A percentile compares a stretch with the other conserved stretches of the same genome.
Evolutionary conservation across 768 basidiomycete species (phyloP).

Genomic region (Boletus speciosus): DNA sequence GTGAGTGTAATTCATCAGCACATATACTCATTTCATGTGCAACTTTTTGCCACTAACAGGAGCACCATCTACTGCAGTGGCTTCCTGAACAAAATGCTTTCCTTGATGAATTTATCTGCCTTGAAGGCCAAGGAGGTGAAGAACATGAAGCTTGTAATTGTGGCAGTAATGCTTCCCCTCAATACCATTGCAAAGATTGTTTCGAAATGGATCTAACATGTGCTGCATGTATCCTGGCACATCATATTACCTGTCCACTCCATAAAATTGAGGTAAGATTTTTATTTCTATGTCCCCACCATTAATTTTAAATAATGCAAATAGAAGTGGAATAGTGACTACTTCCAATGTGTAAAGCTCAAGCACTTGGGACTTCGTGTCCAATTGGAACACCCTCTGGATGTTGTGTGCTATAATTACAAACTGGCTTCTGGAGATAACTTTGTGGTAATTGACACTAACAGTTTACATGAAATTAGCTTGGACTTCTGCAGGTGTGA

Average conservation of each 20-base stretch:
- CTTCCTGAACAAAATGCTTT: not conserved
- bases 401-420: not conserved
- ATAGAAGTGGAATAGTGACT: slow-evolving; percentile 1
- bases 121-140: not conserved
- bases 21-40: too few relatives aligned
- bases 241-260: not conserved
- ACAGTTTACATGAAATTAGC: not conserved
- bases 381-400: not conserved
- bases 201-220: not conserved
- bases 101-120: not conserved
- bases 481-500: slow-evolving; percentile 1
- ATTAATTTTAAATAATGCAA: not conserved
- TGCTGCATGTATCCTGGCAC: not conserved
- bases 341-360: not conserved
- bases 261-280: not conserved
- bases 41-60: not conserved
- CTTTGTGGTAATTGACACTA: not conserved
- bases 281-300: not conserved
- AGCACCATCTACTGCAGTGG: not conserved
- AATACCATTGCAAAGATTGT: not conserved
- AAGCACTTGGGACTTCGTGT: not conserved
- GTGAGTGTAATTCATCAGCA: not conserved
- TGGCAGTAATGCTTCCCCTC: not conserved
- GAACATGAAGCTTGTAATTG: not conserved
- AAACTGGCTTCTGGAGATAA: not conserved